Evolutionary conservation across 352 stramenopile genomes (phyloP).

Genomic region (Phytophthora pluvialis): DNA sequence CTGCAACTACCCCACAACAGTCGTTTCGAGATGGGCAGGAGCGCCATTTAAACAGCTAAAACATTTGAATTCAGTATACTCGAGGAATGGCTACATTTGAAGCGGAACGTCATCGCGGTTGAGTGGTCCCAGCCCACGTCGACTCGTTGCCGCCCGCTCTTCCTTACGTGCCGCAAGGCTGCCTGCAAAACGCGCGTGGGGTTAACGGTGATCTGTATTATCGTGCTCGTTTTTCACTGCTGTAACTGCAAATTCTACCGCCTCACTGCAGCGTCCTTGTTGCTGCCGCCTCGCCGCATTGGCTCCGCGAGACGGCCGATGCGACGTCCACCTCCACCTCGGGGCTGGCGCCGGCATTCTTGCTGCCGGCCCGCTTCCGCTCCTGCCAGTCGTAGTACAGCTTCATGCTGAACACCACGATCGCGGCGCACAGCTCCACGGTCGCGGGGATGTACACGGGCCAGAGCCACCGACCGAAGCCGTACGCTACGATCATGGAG

Average conservation of each 20-base stretch:
- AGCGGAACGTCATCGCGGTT: conserved; percentile 21
- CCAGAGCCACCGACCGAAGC: conserved; percentile 54
- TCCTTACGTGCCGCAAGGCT: not conserved
- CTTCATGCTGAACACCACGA: conserved; percentile 56
- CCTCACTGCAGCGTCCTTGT: not conserved
- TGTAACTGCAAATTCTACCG: conserved; percentile 1
- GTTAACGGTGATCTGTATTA: conserved; percentile 5
- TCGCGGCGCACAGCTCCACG: conserved; percentile 44
- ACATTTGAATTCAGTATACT: conserved; percentile 8
- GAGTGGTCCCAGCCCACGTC: conserved; percentile 16
- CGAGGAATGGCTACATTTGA: conserved; percentile 11
- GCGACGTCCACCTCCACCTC: conserved; percentile 30
- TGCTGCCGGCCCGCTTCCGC: conserved; percentile 19
- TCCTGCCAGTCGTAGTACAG: conserved; percentile 44
- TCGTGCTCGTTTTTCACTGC: not conserved
- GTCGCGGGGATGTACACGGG: conserved; percentile 62
- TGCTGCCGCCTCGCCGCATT: conserved; percentile 11
- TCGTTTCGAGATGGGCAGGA: conserved; percentile 6
- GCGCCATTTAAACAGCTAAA: not conserved
- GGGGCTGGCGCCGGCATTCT: conserved; percentile 23
- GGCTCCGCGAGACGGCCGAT: conserved; percentile 15
- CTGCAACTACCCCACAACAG: not conserved
- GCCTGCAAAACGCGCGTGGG: not conserved
- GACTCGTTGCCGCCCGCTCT: not conserved
- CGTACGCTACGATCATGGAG: conserved; percentile 50